These are phyloP conservation scores for Trifolium dubium DNA, from an alignment of 306 rosid genomes.

Conservation along the genomic window DNA sequence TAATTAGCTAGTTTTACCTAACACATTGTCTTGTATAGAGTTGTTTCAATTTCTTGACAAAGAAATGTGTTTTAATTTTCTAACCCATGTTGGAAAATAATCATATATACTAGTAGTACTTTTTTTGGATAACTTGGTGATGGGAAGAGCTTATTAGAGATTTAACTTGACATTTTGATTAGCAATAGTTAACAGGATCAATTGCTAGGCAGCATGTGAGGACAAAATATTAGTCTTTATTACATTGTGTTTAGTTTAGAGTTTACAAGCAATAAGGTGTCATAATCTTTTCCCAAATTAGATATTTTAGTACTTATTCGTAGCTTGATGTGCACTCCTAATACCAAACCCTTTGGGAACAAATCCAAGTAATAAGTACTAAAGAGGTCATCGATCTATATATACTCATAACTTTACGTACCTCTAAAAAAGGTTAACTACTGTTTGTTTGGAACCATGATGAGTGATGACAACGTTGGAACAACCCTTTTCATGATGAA, in stretches of 20 bases:
- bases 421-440: conserved; percentile 41
- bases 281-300: neutral
- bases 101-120: too few relatives aligned
- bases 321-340: conserved; percentile 53
- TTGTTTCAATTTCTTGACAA: conserved; percentile 2
- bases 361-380: conserved; percentile 37
- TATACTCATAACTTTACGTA: conserved; percentile 1
- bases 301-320: conserved; percentile 44
- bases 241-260: too few relatives aligned
- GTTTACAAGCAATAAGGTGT: neutral
- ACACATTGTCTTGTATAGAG: conserved; percentile 1
- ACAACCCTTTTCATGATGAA: conserved; percentile 28
- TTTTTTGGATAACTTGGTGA: neutral
- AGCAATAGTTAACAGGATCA: neutral
- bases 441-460: conserved; percentile 27
- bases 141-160: neutral
- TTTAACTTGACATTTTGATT: conserved; percentile 21
- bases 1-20: conserved; percentile 1
- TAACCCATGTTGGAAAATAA: conserved; percentile 24
- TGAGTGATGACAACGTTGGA: conserved; percentile 31
- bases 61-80: neutral
- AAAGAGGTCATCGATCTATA: conserved; percentile 31
- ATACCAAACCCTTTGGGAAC: conserved; percentile 24
- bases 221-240: too few relatives aligned
- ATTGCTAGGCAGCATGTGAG: conserved; percentile 1